Base-by-base conservation (phyloP, 805 yeast species). In the Wickerhamiella lipophila region DNA sequence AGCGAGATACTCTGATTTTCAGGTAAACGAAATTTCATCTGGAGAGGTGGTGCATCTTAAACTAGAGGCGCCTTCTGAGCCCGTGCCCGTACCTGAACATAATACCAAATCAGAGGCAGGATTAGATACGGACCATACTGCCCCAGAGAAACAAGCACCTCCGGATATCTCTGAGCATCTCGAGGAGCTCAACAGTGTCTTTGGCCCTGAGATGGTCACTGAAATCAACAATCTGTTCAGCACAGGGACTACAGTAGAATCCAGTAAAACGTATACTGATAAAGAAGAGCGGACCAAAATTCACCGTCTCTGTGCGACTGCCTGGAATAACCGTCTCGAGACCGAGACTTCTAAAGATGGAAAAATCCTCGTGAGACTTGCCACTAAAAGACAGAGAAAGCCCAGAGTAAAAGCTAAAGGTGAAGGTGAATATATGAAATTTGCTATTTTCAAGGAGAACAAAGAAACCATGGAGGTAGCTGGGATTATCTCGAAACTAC, bases 401-500 rank as follows among this genome's bases (percentile, higher is more conserved):
- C 48, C 48, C 8, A 34, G 23, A 8, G 27, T 21, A 7, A 41
- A 34, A 41, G 42, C 42, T 5, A 36, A 27, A 18, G 35, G 42
- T 21, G 56, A 56, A 27, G 49, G 52, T 8, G 49, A 51, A 0
- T 84, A 67, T 63, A 66, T 88, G 41, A 88, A 83, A 58, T 81
- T 88, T 59, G 77, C 83, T 11, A 68, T 92, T 23, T 87, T 84
- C 69, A 92, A 92, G 63, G 96, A 92, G 61, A 92, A 92, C 67
- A 83, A 88, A 62, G 99, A 92, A 57, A 88, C 99, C 0, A 85
- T 92, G 96, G 96, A 92, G 66, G 92, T 85, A 12, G 92, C 92
- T 1, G 74, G 78, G 35, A 65, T 82, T 23, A 67, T 92, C 44
- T 70, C 88, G 44, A 81, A 81, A 60, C 74, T 84, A 52, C 68